phyloP scores from a whole-genome alignment of 805 yeast species.

The Sugiyamaella smithiae region DNA sequence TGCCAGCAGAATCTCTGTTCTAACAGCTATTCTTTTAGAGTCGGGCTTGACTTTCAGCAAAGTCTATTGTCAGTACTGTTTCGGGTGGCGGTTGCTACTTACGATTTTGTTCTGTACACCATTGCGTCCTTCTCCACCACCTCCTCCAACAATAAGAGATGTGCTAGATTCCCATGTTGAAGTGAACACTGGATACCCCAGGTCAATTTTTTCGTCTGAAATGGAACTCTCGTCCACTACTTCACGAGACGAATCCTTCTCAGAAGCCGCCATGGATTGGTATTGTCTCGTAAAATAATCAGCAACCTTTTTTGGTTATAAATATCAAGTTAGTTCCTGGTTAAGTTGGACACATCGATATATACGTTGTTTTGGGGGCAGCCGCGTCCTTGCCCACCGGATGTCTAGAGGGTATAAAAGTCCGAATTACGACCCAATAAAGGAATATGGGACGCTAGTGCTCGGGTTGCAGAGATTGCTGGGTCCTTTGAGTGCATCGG shows the following conservation, averaged over 20 bases:
- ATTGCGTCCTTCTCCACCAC: constrained; percentile 92
- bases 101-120: constrained; percentile 79
- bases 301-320: too few relatives aligned
- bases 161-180: constrained; percentile 63
- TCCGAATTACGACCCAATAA: too few relatives aligned
- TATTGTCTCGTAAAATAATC: too few relatives aligned
- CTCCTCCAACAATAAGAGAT: constrained; percentile 76
- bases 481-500: too few relatives aligned
- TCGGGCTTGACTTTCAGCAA: constrained; percentile 58
- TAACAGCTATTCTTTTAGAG: constrained; percentile 29
- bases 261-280: neutral
- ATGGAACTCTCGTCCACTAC: neutral
- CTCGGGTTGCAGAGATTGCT: too few relatives aligned
- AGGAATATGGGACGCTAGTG: too few relatives aligned
- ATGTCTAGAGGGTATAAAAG: too few relatives aligned
- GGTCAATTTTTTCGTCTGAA: constrained; percentile 19
- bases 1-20: constrained; percentile 20
- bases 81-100: constrained; percentile 13
- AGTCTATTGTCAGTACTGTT: constrained; percentile 34
- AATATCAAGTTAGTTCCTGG: too few relatives aligned
- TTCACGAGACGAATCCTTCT: neutral
- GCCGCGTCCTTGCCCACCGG: too few relatives aligned
- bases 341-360: too few relatives aligned
- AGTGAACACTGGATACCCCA: constrained; percentile 65
- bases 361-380: too few relatives aligned